Evolutionary conservation across 1,139 yeast genomes (phyloP), one percentile per base, ranked within the genome.

Genomic region (Debaryomyces fabryi): DNA sequence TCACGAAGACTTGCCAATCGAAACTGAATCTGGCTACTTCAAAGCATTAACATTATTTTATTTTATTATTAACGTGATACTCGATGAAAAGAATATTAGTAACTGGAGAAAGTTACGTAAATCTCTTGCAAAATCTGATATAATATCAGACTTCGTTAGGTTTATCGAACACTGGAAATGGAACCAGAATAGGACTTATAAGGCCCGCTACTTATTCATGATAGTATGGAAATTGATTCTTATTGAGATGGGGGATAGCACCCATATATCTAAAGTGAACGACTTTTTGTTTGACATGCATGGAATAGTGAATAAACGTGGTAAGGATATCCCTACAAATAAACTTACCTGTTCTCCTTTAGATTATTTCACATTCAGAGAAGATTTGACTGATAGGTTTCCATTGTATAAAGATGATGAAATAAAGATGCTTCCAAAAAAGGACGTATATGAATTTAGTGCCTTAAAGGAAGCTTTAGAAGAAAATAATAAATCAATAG

Each of bases 291-390:
- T 74, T 16, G 52, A 65, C n/a, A 65, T 69, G 37, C 79, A 78
- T 53, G 67, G 71, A 0, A 66, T 85, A 21, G 67, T 71, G 24
- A 66, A 67, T 41, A 69, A 71, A 32, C 57, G 59, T 3, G 60
- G 63, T 0, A 52, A 54, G 29, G 59, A 55, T 32, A 21, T 50
- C 8, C 50, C 56, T 1, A 57, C 49, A 38, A 60, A 52, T 45
- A 65, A 64, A 46, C 65, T 82, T 41, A 71, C 76, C 0, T 82
- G 90, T 32, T 83, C 96, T 2, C 93, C 96, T 0, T 67, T 90
- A 30, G 96, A 90, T 57, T 91, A 88, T 62, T 84, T 82, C 61
- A 83, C 88, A 4, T 89, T 88, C 59, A 76, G 90, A 51, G 88
- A 86, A 52, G 96, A 90, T 55, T 66, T 91, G 6, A 67, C 78